Evolutionary conservation across 352 stramenopile genomes (phyloP), one percentile per base, ranked within the genome.

Genomic region (Phytophthora agathidicida): DNA sequence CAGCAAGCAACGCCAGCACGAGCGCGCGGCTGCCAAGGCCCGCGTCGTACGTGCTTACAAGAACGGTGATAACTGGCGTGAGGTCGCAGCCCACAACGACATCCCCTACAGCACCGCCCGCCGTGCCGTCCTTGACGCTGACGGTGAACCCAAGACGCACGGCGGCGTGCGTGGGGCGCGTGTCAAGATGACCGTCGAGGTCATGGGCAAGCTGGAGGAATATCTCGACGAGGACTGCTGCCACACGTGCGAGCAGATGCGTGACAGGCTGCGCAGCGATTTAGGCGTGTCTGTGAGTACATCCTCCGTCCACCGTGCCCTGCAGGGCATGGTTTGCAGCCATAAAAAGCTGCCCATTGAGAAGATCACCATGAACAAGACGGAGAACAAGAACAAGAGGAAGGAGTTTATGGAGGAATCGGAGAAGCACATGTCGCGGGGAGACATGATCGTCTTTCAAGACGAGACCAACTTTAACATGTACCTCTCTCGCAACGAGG

Each of bases 321-420:
- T 62, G 3, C 41, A 63, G 16, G 23, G 56, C 16, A 64, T 71
- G 56, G 7, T 67, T 0, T 67, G 67, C 49, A 57, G 17, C 33
- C 5, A 28, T 1, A 71, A 71, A 8, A 39, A 49, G 6, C 5
- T 71, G 7, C 45, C 17, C 1, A 56, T 71, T 16, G 63, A 71
- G 33, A 60, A 63, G 19, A 14, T 24, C 0, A 54, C 55, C 0
- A 67, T 63, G 43, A 67, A 57, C 35, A 60, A 17, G 8, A 8
- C 11, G 2, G 5, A 22, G 7, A 67, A 58, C 55, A 71, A 71
- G 45, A 22, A 33, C 10, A 60, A 57, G 30, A n/a, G 56, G 2
- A 50, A 48, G 26, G 23, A 17, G 24, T 60, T 71, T 20, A 56
- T 42, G 3, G 38, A 56, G 6, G n/a, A 42, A 9, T 28, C 56